Base-by-base conservation (phyloP, 2,329 filamentous ascomycete species). In the Colletotrichum spaethianum region DNA sequence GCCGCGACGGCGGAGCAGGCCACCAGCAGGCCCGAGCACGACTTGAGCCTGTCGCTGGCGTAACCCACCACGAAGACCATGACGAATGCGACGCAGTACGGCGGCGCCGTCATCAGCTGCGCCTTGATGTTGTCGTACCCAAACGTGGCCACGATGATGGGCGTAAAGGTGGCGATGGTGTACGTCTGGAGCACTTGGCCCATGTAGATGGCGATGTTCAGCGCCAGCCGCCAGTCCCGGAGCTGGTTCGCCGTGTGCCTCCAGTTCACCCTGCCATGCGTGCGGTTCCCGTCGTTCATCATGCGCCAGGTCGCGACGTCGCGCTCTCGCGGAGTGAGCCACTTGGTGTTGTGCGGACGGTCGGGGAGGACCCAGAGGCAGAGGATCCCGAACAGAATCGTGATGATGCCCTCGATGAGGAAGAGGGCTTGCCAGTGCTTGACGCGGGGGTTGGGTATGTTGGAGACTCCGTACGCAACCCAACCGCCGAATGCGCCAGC, bases 181-280 rank as follows among this genome's bases (percentile, higher is more conserved):
- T 70, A 70, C 16, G 67, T 70, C 42, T 71, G 69, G 3, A 73
- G 48, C 3, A 73, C 61, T 26, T 73, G 67, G 28, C 61, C 46
- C 71, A 73, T 86, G 75, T 86, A 88, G 11, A 86, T 83, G 4
- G 85, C 70, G 42, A 85, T 82, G 65, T 87, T 83, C 4, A 83
- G 75, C 74, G 84, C 86, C 1, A 85, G 84, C 46, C 84, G 79
- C 80, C 82, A 84, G 74, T 87, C 84, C 3, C 67, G 63, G 9
- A 74, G 74, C 67, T 78, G 77, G 23, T 72, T 73, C 33, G 79
- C 64, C 1, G 71, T 62, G 9, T 63, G 66, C 20, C 61, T 44
- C 71, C 68, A 66, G 28, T 66, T 26, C 5, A 71, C n/a, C 26
- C 50, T 44, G 3, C 74, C 63, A 12, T 72, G 63, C 2, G 71